Conservation (phyloP, 768 basidiomycete genomes). For the Pulveroboletus ravenelii region DNA sequence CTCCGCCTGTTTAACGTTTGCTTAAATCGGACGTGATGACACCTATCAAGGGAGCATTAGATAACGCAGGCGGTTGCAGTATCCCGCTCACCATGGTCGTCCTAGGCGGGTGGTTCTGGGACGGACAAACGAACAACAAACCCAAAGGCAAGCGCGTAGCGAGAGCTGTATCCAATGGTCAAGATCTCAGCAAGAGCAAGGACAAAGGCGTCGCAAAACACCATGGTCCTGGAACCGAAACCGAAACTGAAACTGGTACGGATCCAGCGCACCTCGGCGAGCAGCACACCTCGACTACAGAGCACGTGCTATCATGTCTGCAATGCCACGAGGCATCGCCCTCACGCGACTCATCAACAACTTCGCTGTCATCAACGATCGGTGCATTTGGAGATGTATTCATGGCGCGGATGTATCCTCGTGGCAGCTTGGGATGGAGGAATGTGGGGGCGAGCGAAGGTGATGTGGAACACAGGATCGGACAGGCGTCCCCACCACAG, state of each 20-base stretch:
- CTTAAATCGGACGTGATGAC: slow-evolving; percentile 41
- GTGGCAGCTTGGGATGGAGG: not conserved
- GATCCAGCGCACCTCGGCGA: not conserved
- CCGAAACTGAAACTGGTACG: not conserved
- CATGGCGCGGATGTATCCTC: slow-evolving; percentile 6
- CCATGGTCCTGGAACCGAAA: not conserved
- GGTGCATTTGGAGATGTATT: slow-evolving; percentile 17
- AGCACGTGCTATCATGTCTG: too few relatives aligned
- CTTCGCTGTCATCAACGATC: not conserved
- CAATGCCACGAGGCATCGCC: not conserved
- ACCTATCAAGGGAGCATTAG: slow-evolving; percentile 65
- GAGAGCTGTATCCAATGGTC: too few relatives aligned
- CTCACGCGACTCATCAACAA: slow-evolving; percentile 8
- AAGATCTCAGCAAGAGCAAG: not conserved
- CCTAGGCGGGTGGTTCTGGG: slow-evolving; percentile 54
- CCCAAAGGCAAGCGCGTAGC: not conserved
- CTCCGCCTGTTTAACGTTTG: slow-evolving; percentile 47
- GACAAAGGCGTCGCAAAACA: slow-evolving; percentile 4
- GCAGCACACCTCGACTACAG: not conserved
- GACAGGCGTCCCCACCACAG: not conserved
- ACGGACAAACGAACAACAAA: not conserved
- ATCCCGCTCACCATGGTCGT: slow-evolving; percentile 89
- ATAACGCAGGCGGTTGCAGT: slow-evolving; percentile 29
- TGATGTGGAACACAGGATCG: slow-evolving; percentile 8
- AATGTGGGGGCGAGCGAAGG: not conserved